Evolutionary conservation across 2,329 filamentous ascomycete species (phyloP).

Genomic region (Sphaceloma murrayae): DNA sequence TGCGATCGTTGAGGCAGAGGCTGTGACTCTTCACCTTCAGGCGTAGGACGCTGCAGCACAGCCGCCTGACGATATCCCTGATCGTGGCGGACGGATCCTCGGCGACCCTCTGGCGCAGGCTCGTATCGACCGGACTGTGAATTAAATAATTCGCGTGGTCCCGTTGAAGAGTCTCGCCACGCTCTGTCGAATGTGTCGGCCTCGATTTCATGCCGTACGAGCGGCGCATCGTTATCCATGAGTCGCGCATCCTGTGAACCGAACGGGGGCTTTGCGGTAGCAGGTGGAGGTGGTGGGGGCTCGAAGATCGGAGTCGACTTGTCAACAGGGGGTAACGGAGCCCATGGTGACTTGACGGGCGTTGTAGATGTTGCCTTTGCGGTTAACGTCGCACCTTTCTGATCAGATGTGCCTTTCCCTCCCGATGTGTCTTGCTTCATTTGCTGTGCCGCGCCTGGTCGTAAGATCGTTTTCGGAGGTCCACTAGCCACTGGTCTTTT

Average conservation of each 20-base stretch:
- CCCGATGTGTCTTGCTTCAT: constrained; percentile 28
- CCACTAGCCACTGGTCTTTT: constrained; percentile 31
- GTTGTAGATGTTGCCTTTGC: constrained; percentile 60
- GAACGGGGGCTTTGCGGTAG: constrained; percentile 27
- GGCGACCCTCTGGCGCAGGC: constrained; percentile 66
- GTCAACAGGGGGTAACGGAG: constrained; percentile 72
- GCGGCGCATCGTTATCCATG: constrained; percentile 41
- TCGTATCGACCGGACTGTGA: constrained; percentile 93
- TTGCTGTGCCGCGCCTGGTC: constrained; percentile 36
- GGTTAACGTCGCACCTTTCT: constrained; percentile 53
- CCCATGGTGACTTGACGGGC: constrained; percentile 86
- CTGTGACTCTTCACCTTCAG: constrained; percentile 64
- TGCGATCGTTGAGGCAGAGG: constrained; percentile 73
- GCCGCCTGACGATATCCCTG: constrained; percentile 60
- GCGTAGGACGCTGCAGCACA: constrained; percentile 63
- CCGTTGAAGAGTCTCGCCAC: constrained; percentile 61
- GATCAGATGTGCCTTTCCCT: constrained; percentile 49
- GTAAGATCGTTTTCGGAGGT: constrained; percentile 40
- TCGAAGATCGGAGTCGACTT: constrained; percentile 64
- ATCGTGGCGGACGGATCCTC: constrained; percentile 60
- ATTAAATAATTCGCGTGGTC: constrained; percentile 75
- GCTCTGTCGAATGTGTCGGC: constrained; percentile 87
- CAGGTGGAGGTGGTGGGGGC: constrained; percentile 34
- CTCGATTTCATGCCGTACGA: constrained; percentile 67
- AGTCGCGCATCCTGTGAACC: constrained; percentile 50